Base-by-base conservation (phyloP, 2,329 filamentous ascomycete species). In the Trichothecium sympodiale region DNA sequence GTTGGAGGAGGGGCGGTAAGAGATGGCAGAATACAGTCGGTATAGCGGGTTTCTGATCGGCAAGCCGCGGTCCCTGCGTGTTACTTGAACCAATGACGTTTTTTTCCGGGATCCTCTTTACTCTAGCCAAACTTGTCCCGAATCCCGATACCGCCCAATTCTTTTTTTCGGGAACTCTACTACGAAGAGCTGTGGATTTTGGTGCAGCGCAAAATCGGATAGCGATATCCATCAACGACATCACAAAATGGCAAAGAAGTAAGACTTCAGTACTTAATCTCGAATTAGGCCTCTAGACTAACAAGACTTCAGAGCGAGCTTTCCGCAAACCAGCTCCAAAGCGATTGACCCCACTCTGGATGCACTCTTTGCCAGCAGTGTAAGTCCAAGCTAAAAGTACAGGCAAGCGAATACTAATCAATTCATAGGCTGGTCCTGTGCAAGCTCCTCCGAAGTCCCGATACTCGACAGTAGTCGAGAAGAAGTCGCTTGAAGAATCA, bases 291-390 rank as follows among this genome's bases (percentile, higher is more conserved):
- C n/a, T n/a, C n/a, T n/a, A n/a, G n/a, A n/a, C 20, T 25, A 25
- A 25, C 20, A 25, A 25, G 20, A 6, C 20, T 25, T 25, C 20
- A 25, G 20, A 25, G 6, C 20, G 6, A 25, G 20, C 20, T 25
- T 25, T 10, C 20, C 20, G 20, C 20, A 10, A 6, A 25, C 20
- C 6, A 25, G 66, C 26, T 58, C 62, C 38, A 72, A 72, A 55
- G 65, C 68, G 40, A 65, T 86, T 41, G 81, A 87, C 63, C 79
- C 81, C 54, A 62, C 68, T 38, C 64, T 87, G 45, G 69, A 78
- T 49, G 77, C 79, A 41, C 67, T 87, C 28, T 87, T 87, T 60
- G 70, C 78, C 38, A 65, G 69, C 38, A 86, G 82, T 65, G 81
- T 85, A 70, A 62, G 78, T 70, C 40, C 14, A 20, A 12, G 12